A percentile compares a stretch with the other conserved stretches of the same genome.
Evolutionary conservation across 2,329 filamentous ascomycete species (phyloP).

Genomic region (Aspergillaceae sp.): DNA sequence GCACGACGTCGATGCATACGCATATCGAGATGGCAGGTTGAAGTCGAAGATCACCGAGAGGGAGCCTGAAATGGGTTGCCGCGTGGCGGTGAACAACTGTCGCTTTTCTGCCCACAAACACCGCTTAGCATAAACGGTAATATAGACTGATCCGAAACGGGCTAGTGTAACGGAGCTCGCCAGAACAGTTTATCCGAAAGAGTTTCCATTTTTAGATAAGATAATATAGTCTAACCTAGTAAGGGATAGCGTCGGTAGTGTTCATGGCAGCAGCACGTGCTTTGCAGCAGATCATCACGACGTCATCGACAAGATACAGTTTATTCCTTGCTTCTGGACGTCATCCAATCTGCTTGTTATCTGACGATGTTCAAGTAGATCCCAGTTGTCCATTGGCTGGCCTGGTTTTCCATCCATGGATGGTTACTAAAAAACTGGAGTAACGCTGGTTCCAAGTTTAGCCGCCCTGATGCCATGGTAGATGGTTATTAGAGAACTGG

Average conservation of each 20-base stretch:
- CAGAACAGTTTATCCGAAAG: conserved; percentile 6
- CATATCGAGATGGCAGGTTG: conserved; percentile 5
- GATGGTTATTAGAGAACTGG: too few relatives aligned
- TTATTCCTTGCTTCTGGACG: background rate
- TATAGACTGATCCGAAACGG: background rate
- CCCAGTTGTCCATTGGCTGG: too few relatives aligned
- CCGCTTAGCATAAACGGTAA: conserved; percentile 5
- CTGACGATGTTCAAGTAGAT: too few relatives aligned
- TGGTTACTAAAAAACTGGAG: too few relatives aligned
- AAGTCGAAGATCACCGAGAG: background rate
- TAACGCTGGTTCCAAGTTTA: too few relatives aligned
- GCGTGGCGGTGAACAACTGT: conserved; percentile 11
- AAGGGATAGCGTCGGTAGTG: too few relatives aligned
- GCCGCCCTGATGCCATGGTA: too few relatives aligned
- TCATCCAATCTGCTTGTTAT: background rate
- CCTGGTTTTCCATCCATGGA: too few relatives aligned
- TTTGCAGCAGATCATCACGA: background rate
- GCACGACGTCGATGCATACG: conserved; percentile 5
- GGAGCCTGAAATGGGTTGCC: conserved; percentile 6
- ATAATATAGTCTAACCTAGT: background rate
- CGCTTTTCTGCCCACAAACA: background rate
- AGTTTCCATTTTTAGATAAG: background rate
- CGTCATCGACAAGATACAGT: background rate
- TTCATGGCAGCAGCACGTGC: background rate
- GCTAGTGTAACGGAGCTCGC: background rate